Conservation (phyloP, 2,329 filamentous ascomycete genomes). For the Pezicula radicicola region DNA sequence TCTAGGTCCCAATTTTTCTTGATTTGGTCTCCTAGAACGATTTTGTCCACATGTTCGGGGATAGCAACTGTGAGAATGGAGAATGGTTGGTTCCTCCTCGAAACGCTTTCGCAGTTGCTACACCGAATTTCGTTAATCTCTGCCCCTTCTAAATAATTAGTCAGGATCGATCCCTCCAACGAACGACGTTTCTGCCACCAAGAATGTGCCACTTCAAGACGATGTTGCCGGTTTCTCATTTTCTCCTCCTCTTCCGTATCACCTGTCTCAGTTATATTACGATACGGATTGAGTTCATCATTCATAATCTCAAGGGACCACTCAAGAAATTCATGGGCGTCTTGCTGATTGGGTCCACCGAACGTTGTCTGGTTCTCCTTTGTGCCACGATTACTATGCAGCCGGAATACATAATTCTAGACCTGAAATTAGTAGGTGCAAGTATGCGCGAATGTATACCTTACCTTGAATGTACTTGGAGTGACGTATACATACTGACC, state of each 20-base stretch:
- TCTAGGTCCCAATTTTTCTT: too few species aligned
- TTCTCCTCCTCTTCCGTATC: constrained; percentile 47
- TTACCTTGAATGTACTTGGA: constrained; percentile 55
- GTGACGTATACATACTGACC: constrained; percentile 38
- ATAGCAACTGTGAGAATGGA: too few species aligned
- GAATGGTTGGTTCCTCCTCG: too few species aligned
- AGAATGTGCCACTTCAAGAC: constrained; percentile 7
- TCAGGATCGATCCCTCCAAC: neutral
- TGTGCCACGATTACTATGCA: constrained; percentile 55
- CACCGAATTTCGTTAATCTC: too few species aligned
- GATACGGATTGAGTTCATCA: constrained; percentile 77
- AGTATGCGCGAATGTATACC: constrained; percentile 17
- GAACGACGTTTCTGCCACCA: constrained; percentile 1
- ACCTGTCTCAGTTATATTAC: constrained; percentile 52
- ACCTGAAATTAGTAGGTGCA: constrained; percentile 29
- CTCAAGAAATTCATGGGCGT: constrained; percentile 84
- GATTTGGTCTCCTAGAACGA: too few species aligned
- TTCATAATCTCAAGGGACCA: constrained; percentile 80
- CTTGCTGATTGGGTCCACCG: constrained; percentile 67
- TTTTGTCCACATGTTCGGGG: too few species aligned
- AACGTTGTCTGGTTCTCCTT: constrained; percentile 51
- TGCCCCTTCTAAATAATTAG: neutral
- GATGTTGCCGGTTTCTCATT: constrained; percentile 43
- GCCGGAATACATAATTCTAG: constrained; percentile 61
- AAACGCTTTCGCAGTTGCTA: too few species aligned